Evolutionary conservation across 129 eudicot genomes (phyloP), one percentile per base, ranked within the genome.

Genomic region (Chrysanthemum lavandulifolium): DNA sequence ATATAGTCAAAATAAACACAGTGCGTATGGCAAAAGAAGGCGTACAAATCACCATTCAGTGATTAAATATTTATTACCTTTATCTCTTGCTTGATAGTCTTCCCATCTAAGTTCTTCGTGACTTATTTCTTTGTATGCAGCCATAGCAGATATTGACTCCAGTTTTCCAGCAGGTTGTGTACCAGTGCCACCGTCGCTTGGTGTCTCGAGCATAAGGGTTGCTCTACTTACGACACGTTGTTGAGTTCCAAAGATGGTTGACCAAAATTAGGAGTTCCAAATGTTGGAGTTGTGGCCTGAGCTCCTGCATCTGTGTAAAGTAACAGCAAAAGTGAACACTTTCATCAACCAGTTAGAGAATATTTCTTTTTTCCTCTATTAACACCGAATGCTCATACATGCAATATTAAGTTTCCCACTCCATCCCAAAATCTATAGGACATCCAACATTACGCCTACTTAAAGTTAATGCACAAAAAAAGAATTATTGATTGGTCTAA

Each of bases 61-160:
- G 47, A 40, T 40, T 40, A 7, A 56, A 74, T 49, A 15, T 53
- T 6, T 56, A 56, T 43, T 73, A 91, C 99, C 97, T 91, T 95
- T 95, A 75, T 95, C 99, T 64, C 96, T 96, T 60, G 48, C 67
- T 74, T 95, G 99, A 83, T 90, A 88, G 77, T 95, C 99, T 80
- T 95, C 99, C 99, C 99, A 95, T 72, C 99, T 84, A 50, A 95
- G 89, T 78, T 95, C 99, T 79, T 95, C 99, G 16, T 90, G 97
- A 82, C 91, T 86, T 78, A 90, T 95, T 7, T 90, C 97, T 83
- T 90, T 95, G 87, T 90, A 88, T 57, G 79, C 94, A 29, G 86
- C 87, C 97, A 95, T 95, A 31, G 99, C 97, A 5, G 97, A 95
- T 73, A 95, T 90, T 33, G 97, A 88, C 75, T 84, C 99, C 45